Evolutionary conservation across 78 protist species (phyloP).

Genomic region (Dictyostelium firmibasis): DNA sequence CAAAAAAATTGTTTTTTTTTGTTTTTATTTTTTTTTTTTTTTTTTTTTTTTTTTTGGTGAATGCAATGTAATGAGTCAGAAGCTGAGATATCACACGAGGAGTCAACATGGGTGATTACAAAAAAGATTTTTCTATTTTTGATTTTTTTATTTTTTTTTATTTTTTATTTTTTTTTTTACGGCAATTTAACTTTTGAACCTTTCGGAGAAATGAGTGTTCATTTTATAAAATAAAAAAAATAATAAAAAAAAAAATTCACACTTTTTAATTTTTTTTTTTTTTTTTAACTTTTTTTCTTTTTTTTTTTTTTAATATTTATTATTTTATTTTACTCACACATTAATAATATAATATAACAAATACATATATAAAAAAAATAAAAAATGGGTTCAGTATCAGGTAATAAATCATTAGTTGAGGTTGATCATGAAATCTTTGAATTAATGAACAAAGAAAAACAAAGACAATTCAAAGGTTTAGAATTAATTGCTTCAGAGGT

Average conservation of each 20-base stretch:
- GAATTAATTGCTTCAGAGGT: constrained; percentile 99
- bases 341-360: not conserved
- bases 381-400: constrained; percentile 32
- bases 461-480: constrained; percentile 97
- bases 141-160: not conserved
- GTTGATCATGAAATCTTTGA: constrained; percentile 94
- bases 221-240: not conserved
- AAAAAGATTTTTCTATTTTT: not conserved
- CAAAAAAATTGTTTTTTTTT: not conserved
- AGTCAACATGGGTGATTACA: not conserved
- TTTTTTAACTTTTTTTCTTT: not conserved
- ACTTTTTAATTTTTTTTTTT: not conserved
- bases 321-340: not conserved
- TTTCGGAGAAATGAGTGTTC: not conserved
- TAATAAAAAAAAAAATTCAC: not conserved
- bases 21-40: not conserved
- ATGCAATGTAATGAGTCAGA: not conserved
- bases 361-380: not conserved
- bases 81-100: not conserved
- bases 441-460: constrained; percentile 93
- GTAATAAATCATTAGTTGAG: constrained; percentile 69
- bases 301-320: not conserved
- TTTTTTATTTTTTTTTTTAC: not conserved
- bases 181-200: not conserved
- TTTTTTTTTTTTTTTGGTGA: not conserved